Evolutionary conservation across 2,329 filamentous ascomycete species (phyloP).

Genomic region (Drechslera avenae): DNA sequence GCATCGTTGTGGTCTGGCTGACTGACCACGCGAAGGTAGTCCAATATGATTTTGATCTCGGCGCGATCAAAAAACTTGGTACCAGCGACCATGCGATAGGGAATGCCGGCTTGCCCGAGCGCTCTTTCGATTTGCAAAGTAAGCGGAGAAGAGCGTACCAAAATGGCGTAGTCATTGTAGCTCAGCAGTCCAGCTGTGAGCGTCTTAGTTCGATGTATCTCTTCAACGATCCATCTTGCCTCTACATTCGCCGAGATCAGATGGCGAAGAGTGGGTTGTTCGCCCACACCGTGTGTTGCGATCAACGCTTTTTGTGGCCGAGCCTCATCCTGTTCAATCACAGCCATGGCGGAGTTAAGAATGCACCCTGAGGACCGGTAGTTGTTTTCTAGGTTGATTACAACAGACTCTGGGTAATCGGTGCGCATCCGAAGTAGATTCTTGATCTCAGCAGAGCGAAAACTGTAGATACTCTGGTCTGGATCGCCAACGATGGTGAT

Average conservation of each 20-base stretch:
- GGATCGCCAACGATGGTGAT: conserved; percentile 97
- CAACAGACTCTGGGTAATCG: conserved; percentile 77
- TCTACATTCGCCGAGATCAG: conserved; percentile 73
- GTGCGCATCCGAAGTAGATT: conserved; percentile 80
- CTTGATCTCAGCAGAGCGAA: conserved; percentile 88
- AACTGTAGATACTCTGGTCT: conserved; percentile 97
- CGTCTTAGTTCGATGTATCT: conserved; percentile 72
- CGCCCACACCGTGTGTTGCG: conserved; percentile 79
- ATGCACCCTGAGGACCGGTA: conserved; percentile 91
- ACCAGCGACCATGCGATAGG: conserved; percentile 92
- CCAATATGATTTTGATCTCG: conserved; percentile 84
- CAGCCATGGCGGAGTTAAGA: conserved; percentile 74
- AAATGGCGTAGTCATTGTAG: conserved; percentile 79
- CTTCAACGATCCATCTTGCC: conserved; percentile 85
- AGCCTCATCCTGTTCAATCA: conserved; percentile 87
- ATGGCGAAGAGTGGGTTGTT: conserved; percentile 78
- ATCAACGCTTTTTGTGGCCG: conserved; percentile 80
- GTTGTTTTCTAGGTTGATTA: conserved; percentile 89
- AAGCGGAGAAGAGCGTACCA: conserved; percentile 82
- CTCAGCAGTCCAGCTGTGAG: conserved; percentile 76
- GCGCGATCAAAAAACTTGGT: conserved; percentile 88
- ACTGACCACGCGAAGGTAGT: conserved; percentile 85
- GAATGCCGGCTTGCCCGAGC: conserved; percentile 77
- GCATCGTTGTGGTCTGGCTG: conserved; percentile 89
- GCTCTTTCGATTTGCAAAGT: conserved; percentile 86